Evolutionary conservation across 148 eudicot genomes (phyloP).

Genomic region (Beta vulgaris): DNA sequence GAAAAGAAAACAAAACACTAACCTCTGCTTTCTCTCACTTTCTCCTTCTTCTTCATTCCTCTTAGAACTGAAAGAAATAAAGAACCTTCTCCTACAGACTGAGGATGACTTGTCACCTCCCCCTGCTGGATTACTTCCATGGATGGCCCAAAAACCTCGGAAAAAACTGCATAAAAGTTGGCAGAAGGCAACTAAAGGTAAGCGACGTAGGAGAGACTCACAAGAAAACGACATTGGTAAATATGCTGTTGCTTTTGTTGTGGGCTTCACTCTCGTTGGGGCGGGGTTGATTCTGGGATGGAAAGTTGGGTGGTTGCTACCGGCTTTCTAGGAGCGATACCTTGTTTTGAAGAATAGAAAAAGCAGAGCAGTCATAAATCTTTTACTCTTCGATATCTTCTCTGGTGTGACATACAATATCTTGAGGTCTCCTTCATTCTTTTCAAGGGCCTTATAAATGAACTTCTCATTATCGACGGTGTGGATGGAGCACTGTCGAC

Average conservation of each 20-base stretch:
- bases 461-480: no score
- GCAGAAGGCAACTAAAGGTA: constrained; percentile 37
- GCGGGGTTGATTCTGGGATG: constrained; percentile 93
- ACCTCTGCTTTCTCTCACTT: no score
- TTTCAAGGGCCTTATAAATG: no score
- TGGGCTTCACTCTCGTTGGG: constrained; percentile 81
- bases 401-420: no score
- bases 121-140: constrained; percentile 36
- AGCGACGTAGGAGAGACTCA: constrained; percentile 38
- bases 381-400: no score
- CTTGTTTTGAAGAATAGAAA: constrained; percentile 1
- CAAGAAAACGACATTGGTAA: constrained; percentile 42
- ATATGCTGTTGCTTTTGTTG: constrained; percentile 66
- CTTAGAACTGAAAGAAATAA: no score
- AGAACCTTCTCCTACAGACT: constrained; percentile 49
- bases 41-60: no score
- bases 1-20: no score
- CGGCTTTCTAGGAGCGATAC: constrained; percentile 31
- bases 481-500: no score
- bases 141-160: constrained; percentile 36
- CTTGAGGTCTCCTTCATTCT: no score
- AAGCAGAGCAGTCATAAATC: constrained; percentile 10
- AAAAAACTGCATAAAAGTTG: constrained; percentile 33
- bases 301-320: constrained; percentile 81
- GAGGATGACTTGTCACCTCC: constrained; percentile 38